phyloP scores from a whole-genome alignment of 1,139 yeast genomes.

The Geotrichum bryndzae region DNA sequence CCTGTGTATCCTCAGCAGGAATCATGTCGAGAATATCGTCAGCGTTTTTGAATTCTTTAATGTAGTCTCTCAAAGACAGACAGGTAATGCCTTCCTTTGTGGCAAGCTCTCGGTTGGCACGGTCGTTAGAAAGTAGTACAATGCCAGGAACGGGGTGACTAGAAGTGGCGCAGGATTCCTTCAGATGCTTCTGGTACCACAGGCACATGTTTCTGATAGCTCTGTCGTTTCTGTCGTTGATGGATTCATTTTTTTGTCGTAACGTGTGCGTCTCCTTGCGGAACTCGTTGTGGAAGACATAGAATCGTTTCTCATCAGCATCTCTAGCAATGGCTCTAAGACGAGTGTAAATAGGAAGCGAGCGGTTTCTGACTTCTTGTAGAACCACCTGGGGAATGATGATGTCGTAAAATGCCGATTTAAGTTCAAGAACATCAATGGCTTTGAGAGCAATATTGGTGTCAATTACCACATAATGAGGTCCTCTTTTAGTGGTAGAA shows the following conservation, averaged over 20 bases:
- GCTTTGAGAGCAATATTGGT: constrained; percentile 86
- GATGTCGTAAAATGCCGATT: constrained; percentile 75
- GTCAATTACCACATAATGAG: constrained; percentile 78
- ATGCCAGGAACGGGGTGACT: constrained; percentile 39
- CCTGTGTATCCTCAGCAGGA: constrained; percentile 46
- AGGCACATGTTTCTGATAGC: constrained; percentile 71
- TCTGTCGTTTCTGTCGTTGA: constrained; percentile 88
- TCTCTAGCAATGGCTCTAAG: constrained; percentile 64
- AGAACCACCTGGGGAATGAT: constrained; percentile 89
- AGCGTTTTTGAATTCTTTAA: constrained; percentile 67
- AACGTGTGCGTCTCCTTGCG: constrained; percentile 61
- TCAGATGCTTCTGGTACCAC: constrained; percentile 69
- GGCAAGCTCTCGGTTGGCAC: constrained; percentile 59
- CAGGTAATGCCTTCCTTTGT: constrained; percentile 49
- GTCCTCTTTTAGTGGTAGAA: constrained; percentile 50
- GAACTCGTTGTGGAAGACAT: constrained; percentile 92
- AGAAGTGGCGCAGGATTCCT: constrained; percentile 24
- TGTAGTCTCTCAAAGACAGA: constrained; percentile 56
- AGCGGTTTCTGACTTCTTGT: constrained; percentile 85
- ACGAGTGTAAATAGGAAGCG: constrained; percentile 83
- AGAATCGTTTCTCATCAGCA: constrained; percentile 75
- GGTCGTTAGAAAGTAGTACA: constrained; percentile 73
- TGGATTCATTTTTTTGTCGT: constrained; percentile 61
- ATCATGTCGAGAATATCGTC: constrained; percentile 73
- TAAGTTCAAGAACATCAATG: constrained; percentile 80